These are phyloP conservation scores for Cordyceps farinosa DNA, from an alignment of 2,329 filamentous ascomycete species.

Conservation along the genomic window DNA sequence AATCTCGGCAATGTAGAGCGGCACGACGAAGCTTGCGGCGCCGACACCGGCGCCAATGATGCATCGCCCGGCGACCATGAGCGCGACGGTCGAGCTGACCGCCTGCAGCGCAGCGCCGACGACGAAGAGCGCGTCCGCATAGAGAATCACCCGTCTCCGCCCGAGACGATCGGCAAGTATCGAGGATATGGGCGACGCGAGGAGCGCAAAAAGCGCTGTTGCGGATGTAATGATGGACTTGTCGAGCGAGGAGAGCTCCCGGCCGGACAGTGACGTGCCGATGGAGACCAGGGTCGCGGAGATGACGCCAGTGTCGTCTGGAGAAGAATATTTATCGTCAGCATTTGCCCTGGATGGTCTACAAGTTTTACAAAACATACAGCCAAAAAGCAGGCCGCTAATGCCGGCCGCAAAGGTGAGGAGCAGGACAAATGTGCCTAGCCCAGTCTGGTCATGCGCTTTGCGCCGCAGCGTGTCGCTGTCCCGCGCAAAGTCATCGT, in stretches of 20 bases:
- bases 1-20: constrained; percentile 84
- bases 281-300: constrained; percentile 65
- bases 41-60: constrained; percentile 72
- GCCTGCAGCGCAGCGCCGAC: constrained; percentile 65
- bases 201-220: constrained; percentile 63
- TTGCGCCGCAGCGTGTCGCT: constrained; percentile 31
- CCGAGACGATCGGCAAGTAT: constrained; percentile 60
- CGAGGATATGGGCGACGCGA: constrained; percentile 61
- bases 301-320: constrained; percentile 66
- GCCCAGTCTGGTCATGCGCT: constrained; percentile 25
- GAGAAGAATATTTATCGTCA: background rate
- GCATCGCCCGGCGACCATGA: constrained; percentile 65
- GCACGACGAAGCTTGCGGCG: constrained; percentile 75
- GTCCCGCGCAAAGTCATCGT: constrained; percentile 28
- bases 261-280: constrained; percentile 54
- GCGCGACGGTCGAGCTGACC: constrained; percentile 49
- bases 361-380: too few relatives aligned
- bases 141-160: constrained; percentile 59
- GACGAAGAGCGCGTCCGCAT: constrained; percentile 65
- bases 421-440: constrained; percentile 55
- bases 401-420: constrained; percentile 64
- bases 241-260: constrained; percentile 57
- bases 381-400: constrained; percentile 65
- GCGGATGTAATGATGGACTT: constrained; percentile 70
- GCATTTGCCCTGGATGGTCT: too few relatives aligned